phyloP scores from a whole-genome alignment of 257 asterid species.

The Coffea canephora region DNA sequence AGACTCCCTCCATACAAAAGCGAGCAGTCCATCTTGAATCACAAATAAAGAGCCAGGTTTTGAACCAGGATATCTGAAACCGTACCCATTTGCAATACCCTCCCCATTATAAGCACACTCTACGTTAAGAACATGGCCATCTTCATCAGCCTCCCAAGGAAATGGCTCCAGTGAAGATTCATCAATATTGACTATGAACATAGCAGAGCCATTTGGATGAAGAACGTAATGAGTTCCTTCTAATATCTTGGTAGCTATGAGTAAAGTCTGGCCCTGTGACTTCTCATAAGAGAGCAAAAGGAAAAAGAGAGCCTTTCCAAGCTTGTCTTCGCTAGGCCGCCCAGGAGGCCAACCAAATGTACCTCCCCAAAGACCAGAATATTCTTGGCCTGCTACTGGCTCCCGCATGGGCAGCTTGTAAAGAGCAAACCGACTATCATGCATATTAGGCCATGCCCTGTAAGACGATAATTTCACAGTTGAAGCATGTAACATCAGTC shows the following conservation, averaged over 20 bases:
- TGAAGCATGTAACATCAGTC: slow-evolving; percentile 59
- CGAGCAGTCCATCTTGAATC: slow-evolving; percentile 60
- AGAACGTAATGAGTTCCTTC: slow-evolving; percentile 83
- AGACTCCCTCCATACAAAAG: slow-evolving; percentile 80
- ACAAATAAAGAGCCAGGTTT: slow-evolving; percentile 89
- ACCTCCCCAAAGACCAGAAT: slow-evolving; percentile 88
- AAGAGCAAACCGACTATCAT: slow-evolving; percentile 74
- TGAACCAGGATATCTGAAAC: slow-evolving; percentile 88
- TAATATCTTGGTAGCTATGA: slow-evolving; percentile 75
- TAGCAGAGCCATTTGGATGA: slow-evolving; percentile 94
- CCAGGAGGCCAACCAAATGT: slow-evolving; percentile 95
- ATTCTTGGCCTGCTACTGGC: slow-evolving; percentile 52
- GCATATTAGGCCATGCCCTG: slow-evolving; percentile 92
- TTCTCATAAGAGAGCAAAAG: slow-evolving; percentile 76
- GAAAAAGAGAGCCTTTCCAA: slow-evolving; percentile 74
- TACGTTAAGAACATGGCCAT: slow-evolving; percentile 41
- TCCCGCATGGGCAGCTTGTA: slow-evolving; percentile 65
- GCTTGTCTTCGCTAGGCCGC: slow-evolving; percentile 62
- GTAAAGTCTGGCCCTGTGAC: slow-evolving; percentile 55
- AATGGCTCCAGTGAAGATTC: slow-evolving; percentile 64
- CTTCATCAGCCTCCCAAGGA: slow-evolving; percentile 68
- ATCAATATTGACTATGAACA: slow-evolving; percentile 63
- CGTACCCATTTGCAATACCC: slow-evolving; percentile 89
- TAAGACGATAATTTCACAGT: slow-evolving; percentile 67
- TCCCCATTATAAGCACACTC: slow-evolving; percentile 63